Base-by-base conservation (phyloP, 768 basidiomycete species). In the Tylopilus plumbeoviolaceoides region DNA sequence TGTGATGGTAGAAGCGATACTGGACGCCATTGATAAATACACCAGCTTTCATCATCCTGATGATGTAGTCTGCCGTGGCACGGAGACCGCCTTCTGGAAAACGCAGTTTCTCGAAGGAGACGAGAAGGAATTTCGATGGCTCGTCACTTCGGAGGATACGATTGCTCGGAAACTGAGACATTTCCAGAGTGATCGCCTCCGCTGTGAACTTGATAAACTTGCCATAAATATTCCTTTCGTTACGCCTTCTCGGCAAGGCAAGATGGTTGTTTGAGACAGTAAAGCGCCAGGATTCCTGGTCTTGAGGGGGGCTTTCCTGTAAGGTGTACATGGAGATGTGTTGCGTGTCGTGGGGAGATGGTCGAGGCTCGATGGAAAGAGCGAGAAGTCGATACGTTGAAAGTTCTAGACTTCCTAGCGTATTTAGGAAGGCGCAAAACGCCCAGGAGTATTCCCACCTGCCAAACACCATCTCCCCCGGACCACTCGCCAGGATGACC, bases 1-100 rank as follows among this genome's bases (percentile, higher is more conserved):
- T 85, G 53, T 87, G 85, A 51, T 82, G 81, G 53, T 84, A 86
- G 62, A 86, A 87, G 2, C 84, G 78, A 63, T 85, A 85, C 56
- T 85, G 80, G 0, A 75, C 64, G 1, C 72, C 74, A 55, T 87
- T 85, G 58, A 85, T 59, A 58, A 77, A 78, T 1, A 87, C 52
- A 0, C 85, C 85, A 0, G 71, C 68, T 53, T 75, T 77, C 65
- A 85, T 72, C 54, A 86, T 62, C 30, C 81, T 73, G 18, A 69
- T 59, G 41, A 85, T 78, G 57, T 87, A 87, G 12, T 85, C 83
- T 43, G 74, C 66, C 6, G 74, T 75, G 23, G 71, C 74, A 28
- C 71, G 73, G 25, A 80, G 68, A 6, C 75, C 74, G 17, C 75
- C 72, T 18, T 82, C 81, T 3, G 78, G 76, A 53, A 85, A 84